phyloP scores from a whole-genome alignment of 2,329 filamentous ascomycete genomes.

The Pestalotiopsis sp. region DNA sequence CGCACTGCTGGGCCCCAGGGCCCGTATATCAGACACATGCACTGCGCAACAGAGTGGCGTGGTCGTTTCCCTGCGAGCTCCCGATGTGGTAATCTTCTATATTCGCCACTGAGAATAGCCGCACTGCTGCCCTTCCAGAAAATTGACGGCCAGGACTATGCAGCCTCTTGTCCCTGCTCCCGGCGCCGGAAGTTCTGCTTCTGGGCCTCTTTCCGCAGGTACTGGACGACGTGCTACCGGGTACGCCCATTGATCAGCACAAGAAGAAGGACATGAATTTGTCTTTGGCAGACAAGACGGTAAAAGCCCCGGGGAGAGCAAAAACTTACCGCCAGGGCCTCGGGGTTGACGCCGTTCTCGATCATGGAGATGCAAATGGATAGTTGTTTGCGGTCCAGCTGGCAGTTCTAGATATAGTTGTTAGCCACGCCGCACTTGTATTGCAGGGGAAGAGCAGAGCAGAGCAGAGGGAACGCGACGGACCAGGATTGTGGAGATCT shows the following conservation, averaged over 20 bases:
- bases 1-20: too few relatives aligned
- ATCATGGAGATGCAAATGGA: conserved; percentile 97
- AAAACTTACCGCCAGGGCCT: conserved; percentile 82
- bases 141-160: not conserved
- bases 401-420: conserved; percentile 71
- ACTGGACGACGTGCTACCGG: conserved; percentile 59
- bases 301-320: not conserved
- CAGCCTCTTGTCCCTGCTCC: conserved; percentile 10
- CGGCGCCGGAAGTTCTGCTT: conserved; percentile 44
- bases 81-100: too few relatives aligned
- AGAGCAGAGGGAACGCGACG: not conserved
- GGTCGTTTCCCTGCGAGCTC: too few relatives aligned
- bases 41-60: too few relatives aligned
- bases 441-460: not conserved
- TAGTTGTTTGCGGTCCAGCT: conserved; percentile 86
- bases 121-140: not conserved
- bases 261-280: not conserved
- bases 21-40: too few relatives aligned
- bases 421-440: not conserved
- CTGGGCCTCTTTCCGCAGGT: conserved; percentile 59
- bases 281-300: not conserved
- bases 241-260: not conserved
- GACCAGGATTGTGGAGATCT: conserved; percentile 90
- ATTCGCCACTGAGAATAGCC: not conserved
- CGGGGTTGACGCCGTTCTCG: conserved; percentile 95